Base-by-base conservation (phyloP, 2,329 filamentous ascomycete species). In the Xylariaceae sp. region DNA sequence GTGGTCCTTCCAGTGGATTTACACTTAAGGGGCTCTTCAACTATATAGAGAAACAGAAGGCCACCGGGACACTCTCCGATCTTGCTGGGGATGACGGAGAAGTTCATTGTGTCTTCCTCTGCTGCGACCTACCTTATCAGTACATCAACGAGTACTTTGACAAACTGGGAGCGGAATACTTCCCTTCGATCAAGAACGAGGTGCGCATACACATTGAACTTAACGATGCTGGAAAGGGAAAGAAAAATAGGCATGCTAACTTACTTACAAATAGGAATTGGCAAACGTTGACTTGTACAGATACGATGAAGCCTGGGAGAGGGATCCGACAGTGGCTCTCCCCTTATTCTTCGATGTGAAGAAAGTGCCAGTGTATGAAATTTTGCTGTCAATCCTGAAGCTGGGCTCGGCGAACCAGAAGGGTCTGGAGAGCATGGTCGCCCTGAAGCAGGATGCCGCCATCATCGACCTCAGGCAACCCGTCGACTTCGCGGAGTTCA, bases 51-150 rank as follows among this genome's bases (percentile, higher is more conserved):
- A 80, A 77, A 56, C 73, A 73, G 16, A 84, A 83, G 61, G 62
- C 67, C 0, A 73, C 73, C 0, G 78, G 76, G 0, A 77, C 71
- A 0, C 68, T 85, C 12, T 37, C 67, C 0, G 71, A 78, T 9
- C 67, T 85, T 1, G 73, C 75, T 0, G 77, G 76, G 0, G 66
- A 71, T 0, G 74, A 78, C 29, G 79, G 80, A 1, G 70, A 76
- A 48, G 73, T 81, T 1, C 75, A 80, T 57, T 83, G 80, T 44
- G 82, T 84, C 0, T 87, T 87, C 66, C 67, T 86, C 2, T 87
- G 84, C 70, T 86, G 84, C 54, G 85, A 88, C 54, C 60, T 87
- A 21, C 85, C 85, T 0, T 87, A 87, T 60, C 84, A 87, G 65
- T 87, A 87, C 56, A 78, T 87, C 44, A 73, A 77, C 20, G 81